Conservation (phyloP, 2,329 filamentous ascomycete species). For the Fusarium sp. region DNA sequence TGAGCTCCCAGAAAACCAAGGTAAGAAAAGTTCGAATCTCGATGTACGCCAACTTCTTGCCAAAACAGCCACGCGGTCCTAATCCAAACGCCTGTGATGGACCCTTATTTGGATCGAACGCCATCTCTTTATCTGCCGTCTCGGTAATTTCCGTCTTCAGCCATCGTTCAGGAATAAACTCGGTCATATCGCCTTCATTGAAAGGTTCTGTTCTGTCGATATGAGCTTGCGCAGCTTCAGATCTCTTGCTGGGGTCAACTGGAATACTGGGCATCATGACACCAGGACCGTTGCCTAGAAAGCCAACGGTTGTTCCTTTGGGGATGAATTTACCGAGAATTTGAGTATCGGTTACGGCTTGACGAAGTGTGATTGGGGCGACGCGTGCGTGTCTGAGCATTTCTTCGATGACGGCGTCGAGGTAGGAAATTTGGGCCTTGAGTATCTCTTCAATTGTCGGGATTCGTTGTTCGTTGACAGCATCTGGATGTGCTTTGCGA, state of each 20-base stretch:
- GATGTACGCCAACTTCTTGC: conserved; percentile 36
- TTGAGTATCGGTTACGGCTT: conserved; percentile 51
- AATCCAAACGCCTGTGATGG: conserved; percentile 38
- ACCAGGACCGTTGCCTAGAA: conserved; percentile 47
- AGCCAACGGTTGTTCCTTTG: conserved; percentile 51
- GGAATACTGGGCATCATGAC: conserved; percentile 41
- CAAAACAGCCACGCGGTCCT: conserved; percentile 39
- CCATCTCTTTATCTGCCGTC: conserved; percentile 1
- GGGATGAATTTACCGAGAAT: conserved; percentile 53
- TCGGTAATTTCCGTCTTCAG: conserved; percentile 34
- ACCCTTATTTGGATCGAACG: conserved; percentile 31
- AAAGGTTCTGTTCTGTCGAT: conserved; percentile 19
- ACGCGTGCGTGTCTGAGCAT: conserved; percentile 49
- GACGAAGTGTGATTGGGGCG: conserved; percentile 47
- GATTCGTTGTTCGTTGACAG: conserved; percentile 30
- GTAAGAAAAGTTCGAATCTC: conserved; percentile 32
- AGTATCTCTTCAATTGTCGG: conserved; percentile 50
- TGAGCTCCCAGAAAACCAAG: conserved; percentile 24
- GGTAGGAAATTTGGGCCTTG: conserved; percentile 49
- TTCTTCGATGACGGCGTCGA: conserved; percentile 57
- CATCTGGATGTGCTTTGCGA: conserved; percentile 33
- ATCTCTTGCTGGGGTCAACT: conserved; percentile 29
- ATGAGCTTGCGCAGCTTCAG: conserved; percentile 5
- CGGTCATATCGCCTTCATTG: conserved; percentile 44
- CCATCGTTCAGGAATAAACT: conserved; percentile 57